A percentile compares a stretch with the other conserved stretches of the same genome.
Conservation (phyloP, 2,329 filamentous ascomycete genomes). For the Cordyceps pruinosa region DNA sequence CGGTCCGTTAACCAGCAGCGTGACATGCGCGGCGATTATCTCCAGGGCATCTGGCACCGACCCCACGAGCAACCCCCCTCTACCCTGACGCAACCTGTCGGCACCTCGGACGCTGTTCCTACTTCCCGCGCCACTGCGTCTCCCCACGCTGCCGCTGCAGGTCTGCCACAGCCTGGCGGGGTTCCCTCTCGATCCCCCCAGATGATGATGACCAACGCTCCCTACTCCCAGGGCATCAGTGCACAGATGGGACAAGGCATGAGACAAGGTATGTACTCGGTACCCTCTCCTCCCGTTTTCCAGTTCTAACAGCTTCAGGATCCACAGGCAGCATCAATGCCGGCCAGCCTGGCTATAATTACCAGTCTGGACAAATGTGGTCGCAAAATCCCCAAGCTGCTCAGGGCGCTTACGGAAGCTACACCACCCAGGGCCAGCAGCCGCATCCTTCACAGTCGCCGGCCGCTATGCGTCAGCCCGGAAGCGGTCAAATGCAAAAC, state of each 20-base stretch:
- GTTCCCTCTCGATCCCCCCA: slow-evolving; percentile 58
- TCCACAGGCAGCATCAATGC: slow-evolving; percentile 45
- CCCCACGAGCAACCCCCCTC: slow-evolving; percentile 68
- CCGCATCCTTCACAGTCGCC: slow-evolving; percentile 47
- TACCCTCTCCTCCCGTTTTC: slow-evolving; percentile 48
- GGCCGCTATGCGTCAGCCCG: slow-evolving; percentile 50
- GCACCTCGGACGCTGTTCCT: slow-evolving; percentile 34
- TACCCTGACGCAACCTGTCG: slow-evolving; percentile 36
- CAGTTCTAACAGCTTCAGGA: slow-evolving; percentile 53
- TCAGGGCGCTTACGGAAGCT: slow-evolving; percentile 42
- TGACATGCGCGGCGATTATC: slow-evolving; percentile 68
- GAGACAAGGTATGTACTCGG: slow-evolving; percentile 58
- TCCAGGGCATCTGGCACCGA: slow-evolving; percentile 75
- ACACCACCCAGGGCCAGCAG: slow-evolving; percentile 47
- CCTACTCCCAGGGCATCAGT: slow-evolving; percentile 65
- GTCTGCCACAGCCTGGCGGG: slow-evolving; percentile 49
- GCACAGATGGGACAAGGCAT: slow-evolving; percentile 64
- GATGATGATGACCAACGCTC: slow-evolving; percentile 57
- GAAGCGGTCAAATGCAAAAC: slow-evolving; percentile 48
- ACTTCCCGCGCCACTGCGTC: slow-evolving; percentile 51
- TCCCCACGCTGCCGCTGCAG: slow-evolving; percentile 48
- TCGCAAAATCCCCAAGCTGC: slow-evolving; percentile 49
- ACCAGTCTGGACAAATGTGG: slow-evolving; percentile 59
- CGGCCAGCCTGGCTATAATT: slow-evolving; percentile 52
- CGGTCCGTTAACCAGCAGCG: slow-evolving; percentile 76